Evolutionary conservation across 768 basidiomycete species (phyloP).

Genomic region (Filobasidium floriforme): DNA sequence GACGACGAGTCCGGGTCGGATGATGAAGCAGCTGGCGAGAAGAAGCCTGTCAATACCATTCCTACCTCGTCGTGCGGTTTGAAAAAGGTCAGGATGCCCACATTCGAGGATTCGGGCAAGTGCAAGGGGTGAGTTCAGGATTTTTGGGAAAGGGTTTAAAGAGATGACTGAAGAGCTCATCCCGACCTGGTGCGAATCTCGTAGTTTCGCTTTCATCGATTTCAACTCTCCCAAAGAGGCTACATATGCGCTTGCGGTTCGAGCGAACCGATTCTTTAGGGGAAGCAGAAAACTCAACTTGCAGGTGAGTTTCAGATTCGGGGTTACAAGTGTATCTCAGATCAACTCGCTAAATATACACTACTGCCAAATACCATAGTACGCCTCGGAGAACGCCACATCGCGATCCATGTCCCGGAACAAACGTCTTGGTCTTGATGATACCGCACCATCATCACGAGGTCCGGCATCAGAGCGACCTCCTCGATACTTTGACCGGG

Average conservation of each 20-base stretch:
- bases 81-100: conserved; percentile 80
- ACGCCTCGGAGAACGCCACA: conserved; percentile 43
- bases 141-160: not conserved
- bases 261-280: conserved; percentile 72
- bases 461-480: not conserved
- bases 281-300: conserved; percentile 71
- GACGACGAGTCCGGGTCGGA: conserved; percentile 20
- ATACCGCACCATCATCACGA: conserved; percentile 2
- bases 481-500: conserved; percentile 19
- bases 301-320: conserved; percentile 31
- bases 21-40: conserved; percentile 20
- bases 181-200: not conserved
- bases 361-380: conserved; percentile 25
- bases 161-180: not conserved
- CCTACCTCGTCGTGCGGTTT: conserved; percentile 38
- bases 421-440: conserved; percentile 15
- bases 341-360: not conserved
- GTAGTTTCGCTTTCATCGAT: conserved; percentile 89
- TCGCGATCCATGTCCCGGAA: conserved; percentile 30
- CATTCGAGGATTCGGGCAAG: conserved; percentile 87
- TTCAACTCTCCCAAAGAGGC: conserved; percentile 72
- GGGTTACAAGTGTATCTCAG: not conserved
- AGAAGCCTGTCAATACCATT: not conserved
- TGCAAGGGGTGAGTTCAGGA: conserved; percentile 76
- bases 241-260: conserved; percentile 70